Conservation (phyloP, 2,329 filamentous ascomycete genomes). For the Pyrenochaeta sp. region DNA sequence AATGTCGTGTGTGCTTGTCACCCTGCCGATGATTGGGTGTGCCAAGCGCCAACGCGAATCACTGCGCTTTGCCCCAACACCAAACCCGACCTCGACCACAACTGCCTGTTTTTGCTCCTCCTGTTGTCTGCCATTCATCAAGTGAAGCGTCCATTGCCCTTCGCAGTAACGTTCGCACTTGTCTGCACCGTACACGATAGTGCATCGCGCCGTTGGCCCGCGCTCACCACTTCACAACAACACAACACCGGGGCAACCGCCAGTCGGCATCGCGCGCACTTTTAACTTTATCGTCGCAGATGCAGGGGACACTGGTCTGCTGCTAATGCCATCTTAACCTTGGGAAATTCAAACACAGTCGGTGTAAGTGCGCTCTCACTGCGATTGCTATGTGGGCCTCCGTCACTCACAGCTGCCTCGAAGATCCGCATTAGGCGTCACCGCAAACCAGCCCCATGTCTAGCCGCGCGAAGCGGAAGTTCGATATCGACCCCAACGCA, state of each 20-base stretch:
- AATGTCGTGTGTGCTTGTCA: conserved; percentile 18
- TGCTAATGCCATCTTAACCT: conserved; percentile 35
- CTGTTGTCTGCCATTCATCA: conserved; percentile 22
- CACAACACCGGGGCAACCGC: conserved; percentile 27
- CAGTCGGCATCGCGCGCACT: conserved; percentile 28
- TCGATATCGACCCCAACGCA: conserved; percentile 50
- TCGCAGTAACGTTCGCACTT: conserved; percentile 13
- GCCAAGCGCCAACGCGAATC: conserved; percentile 22
- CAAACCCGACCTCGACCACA: conserved; percentile 28
- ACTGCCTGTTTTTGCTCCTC: conserved; percentile 20
- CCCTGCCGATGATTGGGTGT: conserved; percentile 23
- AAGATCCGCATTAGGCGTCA: conserved; percentile 29
- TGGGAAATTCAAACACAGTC: conserved; percentile 21
- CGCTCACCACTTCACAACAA: conserved; percentile 30
- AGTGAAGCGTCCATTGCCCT: conserved; percentile 12
- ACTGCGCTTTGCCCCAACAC: conserved; percentile 29
- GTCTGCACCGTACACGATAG: conserved; percentile 9
- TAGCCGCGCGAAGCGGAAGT: conserved; percentile 51
- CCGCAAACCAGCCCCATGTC: conserved; percentile 43
- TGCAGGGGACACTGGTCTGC: conserved; percentile 26
- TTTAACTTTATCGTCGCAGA: conserved; percentile 26
- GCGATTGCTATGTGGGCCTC: conserved; percentile 11
- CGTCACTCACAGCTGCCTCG: conserved; percentile 28
- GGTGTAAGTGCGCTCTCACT: conserved; percentile 34
- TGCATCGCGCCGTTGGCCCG: conserved; percentile 27